phyloP scores from a whole-genome alignment of 208 protist genomes.

The Wallacemonas sp. region DNA sequence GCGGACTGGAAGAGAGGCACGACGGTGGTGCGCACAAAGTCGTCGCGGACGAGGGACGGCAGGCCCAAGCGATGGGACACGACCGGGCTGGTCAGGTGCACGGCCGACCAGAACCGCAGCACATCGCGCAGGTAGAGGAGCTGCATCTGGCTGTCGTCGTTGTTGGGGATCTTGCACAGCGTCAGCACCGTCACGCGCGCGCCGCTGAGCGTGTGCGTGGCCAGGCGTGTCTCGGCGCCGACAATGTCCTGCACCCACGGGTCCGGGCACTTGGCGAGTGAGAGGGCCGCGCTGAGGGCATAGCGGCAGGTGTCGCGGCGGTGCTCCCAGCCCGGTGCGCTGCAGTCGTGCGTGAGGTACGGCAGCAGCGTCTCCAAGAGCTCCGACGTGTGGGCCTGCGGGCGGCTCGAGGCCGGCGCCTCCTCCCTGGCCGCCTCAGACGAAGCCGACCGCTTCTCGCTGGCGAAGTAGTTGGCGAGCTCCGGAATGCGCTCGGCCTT shows the following conservation, averaged over 20 bases:
- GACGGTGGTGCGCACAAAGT: conserved; percentile 54
- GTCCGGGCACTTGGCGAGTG: conserved; percentile 74
- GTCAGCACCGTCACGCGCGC: conserved; percentile 64
- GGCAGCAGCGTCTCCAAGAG: conserved; percentile 51
- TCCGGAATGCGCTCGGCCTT: conserved; percentile 63
- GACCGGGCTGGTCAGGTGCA: conserved; percentile 42
- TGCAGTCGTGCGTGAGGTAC: conserved; percentile 53
- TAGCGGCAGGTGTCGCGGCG: conserved; percentile 55
- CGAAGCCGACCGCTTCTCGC: background rate
- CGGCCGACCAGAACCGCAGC: conserved; percentile 58
- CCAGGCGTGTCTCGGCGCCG: conserved; percentile 31
- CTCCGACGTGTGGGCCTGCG: conserved; percentile 12
- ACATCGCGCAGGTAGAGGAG: conserved; percentile 60
- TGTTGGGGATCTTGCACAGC: conserved; percentile 79
- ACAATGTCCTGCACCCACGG: conserved; percentile 63
- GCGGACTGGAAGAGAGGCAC: conserved; percentile 57
- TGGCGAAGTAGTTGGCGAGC: conserved; percentile 56
- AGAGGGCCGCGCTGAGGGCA: conserved; percentile 61
- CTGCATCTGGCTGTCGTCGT: conserved; percentile 62
- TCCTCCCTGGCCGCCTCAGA: no score
- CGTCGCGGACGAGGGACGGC: conserved; percentile 31
- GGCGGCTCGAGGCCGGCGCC: background rate
- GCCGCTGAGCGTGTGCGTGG: conserved; percentile 34
- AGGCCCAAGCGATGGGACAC: conserved; percentile 45
- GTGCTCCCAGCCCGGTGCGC: conserved; percentile 38